These are phyloP conservation scores for Caloboletus firmus DNA, from an alignment of 1,284 basidiomycete species.

Conservation along the genomic window DNA sequence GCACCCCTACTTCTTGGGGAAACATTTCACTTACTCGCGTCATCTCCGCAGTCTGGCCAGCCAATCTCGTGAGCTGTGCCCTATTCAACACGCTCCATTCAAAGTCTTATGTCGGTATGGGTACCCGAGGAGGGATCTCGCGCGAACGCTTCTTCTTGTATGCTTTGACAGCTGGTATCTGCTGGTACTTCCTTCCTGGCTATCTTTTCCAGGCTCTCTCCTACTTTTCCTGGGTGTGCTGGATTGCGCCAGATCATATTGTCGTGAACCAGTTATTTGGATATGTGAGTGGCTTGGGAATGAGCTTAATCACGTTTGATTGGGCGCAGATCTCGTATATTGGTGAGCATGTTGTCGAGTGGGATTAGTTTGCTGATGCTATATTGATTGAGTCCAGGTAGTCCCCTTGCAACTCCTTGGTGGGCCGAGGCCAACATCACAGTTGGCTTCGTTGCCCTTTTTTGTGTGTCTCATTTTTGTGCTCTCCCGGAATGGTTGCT, in stretches of 20 bases:
- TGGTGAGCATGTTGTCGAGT: conserved; percentile 28
- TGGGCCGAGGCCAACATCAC: conserved; percentile 83
- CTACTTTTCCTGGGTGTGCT: conserved; percentile 75
- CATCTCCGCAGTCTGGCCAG: conserved; percentile 70
- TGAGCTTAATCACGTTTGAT: conserved; percentile 67
- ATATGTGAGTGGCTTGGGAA: conserved; percentile 70
- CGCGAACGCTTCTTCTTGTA: conserved; percentile 78
- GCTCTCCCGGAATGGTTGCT: neutral
- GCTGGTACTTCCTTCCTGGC: conserved; percentile 73
- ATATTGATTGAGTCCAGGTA: conserved; percentile 24
- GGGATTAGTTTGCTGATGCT: neutral
- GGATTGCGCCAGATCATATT: conserved; percentile 73
- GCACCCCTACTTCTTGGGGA: conserved; percentile 12
- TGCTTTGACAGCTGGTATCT: conserved; percentile 51
- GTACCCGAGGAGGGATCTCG: conserved; percentile 63
- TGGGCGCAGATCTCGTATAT: conserved; percentile 60
- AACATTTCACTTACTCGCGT: neutral
- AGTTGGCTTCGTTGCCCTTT: conserved; percentile 75
- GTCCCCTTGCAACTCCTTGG: conserved; percentile 67
- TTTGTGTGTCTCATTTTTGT: conserved; percentile 41
- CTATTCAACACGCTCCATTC: conserved; percentile 78
- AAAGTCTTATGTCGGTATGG: conserved; percentile 59
- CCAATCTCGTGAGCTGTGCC: conserved; percentile 78
- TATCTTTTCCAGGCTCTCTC: conserved; percentile 70
- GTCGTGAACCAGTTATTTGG: conserved; percentile 79